Evolutionary conservation across 805 yeast genomes (phyloP), one percentile per base, ranked within the genome.

Genomic region (Teunomyces pallodes): DNA sequence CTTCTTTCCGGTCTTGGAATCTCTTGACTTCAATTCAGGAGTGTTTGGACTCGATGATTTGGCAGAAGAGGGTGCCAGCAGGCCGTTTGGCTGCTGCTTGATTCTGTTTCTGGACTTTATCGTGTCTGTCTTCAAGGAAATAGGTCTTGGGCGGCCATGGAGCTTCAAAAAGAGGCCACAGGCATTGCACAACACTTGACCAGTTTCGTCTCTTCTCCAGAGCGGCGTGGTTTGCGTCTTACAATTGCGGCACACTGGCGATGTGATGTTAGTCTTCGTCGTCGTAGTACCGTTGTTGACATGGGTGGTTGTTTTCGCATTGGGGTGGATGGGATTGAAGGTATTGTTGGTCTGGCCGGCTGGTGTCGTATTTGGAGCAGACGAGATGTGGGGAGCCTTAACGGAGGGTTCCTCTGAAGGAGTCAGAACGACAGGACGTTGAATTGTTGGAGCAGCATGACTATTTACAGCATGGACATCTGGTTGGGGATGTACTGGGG

Each of bases 121-220:
- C 27, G 91, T 90, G 69, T 91, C 96, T 9, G 97, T 89, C 65
- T 91, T 91, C 59, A 91, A 74, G 20, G 90, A 83, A 46, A 90
- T 90, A 5, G 98, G 97, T 59, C 98, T 77, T 33, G 96, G 89
- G 46, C 96, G 80, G 20, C 97, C 96, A 62, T 91, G 98, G 36
- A 91, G 77, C 68, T 91, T 91, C 50, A 90, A 70, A 60, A 90
- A 90, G 43, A 90, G 73, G 0, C 97, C 97, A 72, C 97, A 90
- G 8, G 98, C 98, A 70, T 91, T 91, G 66, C 98, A 91, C 42
- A 91, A 76, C 30, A 91, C 96, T 58, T 72, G 77, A 12, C 96
- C 96, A 9, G 87, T 81, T 60, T 90, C 97, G 67, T 91, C 97
- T 54, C 97, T 77, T 67, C 97, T 79, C 97, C 97, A 91, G 27